These are phyloP conservation scores for Ustilago crameri DNA, from an alignment of 1,284 basidiomycete genomes.

Conservation along the genomic window DNA sequence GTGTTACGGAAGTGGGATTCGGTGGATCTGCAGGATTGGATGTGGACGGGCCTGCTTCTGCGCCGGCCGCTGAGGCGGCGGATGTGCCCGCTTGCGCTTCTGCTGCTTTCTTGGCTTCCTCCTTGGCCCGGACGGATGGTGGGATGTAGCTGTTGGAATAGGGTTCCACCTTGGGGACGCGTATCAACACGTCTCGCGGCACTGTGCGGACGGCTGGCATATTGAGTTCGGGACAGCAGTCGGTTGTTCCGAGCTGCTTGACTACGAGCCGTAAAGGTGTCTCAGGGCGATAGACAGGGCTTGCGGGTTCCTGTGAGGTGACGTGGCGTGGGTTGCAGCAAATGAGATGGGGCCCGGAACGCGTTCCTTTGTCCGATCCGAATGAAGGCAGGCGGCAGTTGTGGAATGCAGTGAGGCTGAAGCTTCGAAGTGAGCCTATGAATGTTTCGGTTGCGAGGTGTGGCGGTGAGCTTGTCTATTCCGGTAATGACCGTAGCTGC, in stretches of 20 bases:
- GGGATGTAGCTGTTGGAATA: slow-evolving; percentile 41
- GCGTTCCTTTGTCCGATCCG: not conserved
- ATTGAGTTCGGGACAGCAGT: not conserved
- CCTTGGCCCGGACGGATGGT: slow-evolving; percentile 34
- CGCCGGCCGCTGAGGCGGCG: slow-evolving; percentile 1
- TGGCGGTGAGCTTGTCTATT: not conserved
- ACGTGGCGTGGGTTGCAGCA: not conserved
- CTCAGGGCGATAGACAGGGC: not conserved
- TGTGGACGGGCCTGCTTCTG: not conserved
- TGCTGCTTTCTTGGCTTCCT: slow-evolving; percentile 25
- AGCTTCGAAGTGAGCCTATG: not conserved
- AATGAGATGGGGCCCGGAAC: not conserved
- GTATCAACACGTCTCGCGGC: slow-evolving; percentile 46
- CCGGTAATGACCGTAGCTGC: not conserved
- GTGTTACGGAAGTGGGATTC: not conserved
- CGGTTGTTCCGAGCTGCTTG: not conserved
- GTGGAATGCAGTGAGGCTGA: not conserved
- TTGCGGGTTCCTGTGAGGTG: not conserved
- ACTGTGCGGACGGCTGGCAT: slow-evolving; percentile 46
- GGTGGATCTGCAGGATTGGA: not conserved
- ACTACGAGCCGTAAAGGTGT: not conserved
- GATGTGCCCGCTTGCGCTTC: slow-evolving; percentile 1
- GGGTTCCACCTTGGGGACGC: slow-evolving; percentile 52
- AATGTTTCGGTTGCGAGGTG: not conserved
- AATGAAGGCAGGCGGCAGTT: too few relatives aligned